A percentile compares a stretch with the other conserved stretches of the same genome.
phyloP scores from a whole-genome alignment of 176 grass and related monocot species.

The Lolium multiflorum region DNA sequence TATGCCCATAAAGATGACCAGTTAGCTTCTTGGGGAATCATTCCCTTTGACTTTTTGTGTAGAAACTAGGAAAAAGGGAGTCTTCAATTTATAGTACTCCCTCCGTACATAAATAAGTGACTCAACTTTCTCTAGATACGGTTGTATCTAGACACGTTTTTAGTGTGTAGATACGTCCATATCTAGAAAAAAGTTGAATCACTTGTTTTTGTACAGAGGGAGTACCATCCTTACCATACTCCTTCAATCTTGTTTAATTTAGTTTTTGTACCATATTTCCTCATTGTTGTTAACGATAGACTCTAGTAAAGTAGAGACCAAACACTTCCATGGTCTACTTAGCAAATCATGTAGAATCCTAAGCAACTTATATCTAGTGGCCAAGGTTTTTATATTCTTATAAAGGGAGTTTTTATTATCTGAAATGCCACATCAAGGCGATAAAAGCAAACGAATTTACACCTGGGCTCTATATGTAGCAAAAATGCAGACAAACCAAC shows the following conservation, averaged over 20 bases:
- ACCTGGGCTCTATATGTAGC: not conserved
- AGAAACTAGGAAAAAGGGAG: not conserved
- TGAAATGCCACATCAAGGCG: not conserved
- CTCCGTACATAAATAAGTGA: too few species aligned
- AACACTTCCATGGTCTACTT: not conserved
- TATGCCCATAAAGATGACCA: not conserved
- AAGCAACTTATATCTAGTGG: not conserved
- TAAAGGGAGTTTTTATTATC: too few species aligned
- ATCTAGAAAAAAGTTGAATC: too few species aligned
- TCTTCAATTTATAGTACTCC: not conserved
- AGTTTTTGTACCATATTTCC: not conserved
- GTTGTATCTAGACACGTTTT: too few species aligned
- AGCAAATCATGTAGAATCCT: not conserved
- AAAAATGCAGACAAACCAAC: not conserved
- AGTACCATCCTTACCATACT: not conserved
- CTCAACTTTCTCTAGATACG: too few species aligned
- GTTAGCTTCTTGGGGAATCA: not conserved
- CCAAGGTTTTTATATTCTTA: not conserved
- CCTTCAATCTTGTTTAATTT: slow-evolving; percentile 24
- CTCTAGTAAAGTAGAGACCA: not conserved
- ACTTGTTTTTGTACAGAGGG: too few species aligned
- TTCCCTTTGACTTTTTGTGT: slow-evolving; percentile 1
- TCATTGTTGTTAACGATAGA: not conserved
- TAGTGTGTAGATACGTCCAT: too few species aligned
- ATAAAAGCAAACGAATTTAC: not conserved